Conservation (phyloP, 176 grass and related monocot genomes). For the Musa acuminata region DNA sequence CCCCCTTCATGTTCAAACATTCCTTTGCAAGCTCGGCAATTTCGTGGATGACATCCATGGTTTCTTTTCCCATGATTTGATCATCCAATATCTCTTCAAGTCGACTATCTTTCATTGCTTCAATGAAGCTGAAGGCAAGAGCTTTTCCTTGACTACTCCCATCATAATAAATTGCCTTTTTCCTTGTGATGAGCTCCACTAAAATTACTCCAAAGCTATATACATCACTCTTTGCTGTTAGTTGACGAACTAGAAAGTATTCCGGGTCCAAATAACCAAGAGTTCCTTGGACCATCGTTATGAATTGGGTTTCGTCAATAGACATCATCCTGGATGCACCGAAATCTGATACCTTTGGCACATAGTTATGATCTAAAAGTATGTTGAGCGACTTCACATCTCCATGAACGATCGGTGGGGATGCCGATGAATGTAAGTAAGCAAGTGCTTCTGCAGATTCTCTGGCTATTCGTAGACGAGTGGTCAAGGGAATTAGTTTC, state of each 20-base stretch:
- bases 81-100: no score
- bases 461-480: background rate
- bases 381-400: slow-evolving; percentile 37
- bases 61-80: no score
- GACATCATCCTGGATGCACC: slow-evolving; percentile 20
- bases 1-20: no score
- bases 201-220: slow-evolving; percentile 28
- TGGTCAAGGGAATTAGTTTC: background rate
- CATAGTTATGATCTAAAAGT: slow-evolving; percentile 7
- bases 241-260: slow-evolving; percentile 7
- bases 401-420: slow-evolving; percentile 25
- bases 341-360: slow-evolving; percentile 26
- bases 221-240: slow-evolving; percentile 29
- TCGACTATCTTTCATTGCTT: no score
- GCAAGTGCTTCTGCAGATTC: slow-evolving; percentile 10
- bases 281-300: slow-evolving; percentile 24
- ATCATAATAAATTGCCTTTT: slow-evolving; percentile 5
- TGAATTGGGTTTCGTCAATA: background rate
- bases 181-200: slow-evolving; percentile 21
- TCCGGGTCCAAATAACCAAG: slow-evolving; percentile 24
- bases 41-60: no score
- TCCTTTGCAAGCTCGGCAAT: no score
- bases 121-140: no score
- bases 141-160: background rate
- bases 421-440: slow-evolving; percentile 12